These are phyloP conservation scores for Scleroderma citrinum DNA, from an alignment of 768 basidiomycete genomes.

Conservation along the genomic window DNA sequence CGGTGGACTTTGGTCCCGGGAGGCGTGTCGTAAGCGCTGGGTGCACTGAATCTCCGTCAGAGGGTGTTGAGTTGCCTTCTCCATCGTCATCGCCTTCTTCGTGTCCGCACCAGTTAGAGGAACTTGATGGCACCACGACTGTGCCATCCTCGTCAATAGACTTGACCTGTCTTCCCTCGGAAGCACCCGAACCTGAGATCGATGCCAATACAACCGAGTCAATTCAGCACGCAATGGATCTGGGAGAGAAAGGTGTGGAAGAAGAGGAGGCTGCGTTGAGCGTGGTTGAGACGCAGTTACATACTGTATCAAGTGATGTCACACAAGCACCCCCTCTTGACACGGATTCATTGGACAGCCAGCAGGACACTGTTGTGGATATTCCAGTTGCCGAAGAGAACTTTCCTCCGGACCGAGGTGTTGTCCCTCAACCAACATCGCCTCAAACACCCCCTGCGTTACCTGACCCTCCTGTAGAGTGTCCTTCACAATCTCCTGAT, in stretches of 20 bases:
- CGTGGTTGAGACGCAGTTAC: neutral
- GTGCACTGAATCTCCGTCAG: slow-evolving; percentile 1
- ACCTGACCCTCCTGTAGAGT: neutral
- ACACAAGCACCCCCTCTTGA: neutral
- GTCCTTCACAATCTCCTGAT: neutral
- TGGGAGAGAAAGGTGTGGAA: neutral
- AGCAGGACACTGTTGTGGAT: neutral
- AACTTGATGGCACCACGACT: slow-evolving; percentile 5
- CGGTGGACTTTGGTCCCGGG: slow-evolving; percentile 17
- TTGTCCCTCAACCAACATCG: neutral
- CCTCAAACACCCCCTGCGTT: neutral
- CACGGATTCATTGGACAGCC: neutral
- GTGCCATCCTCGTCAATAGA: neutral
- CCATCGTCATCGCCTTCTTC: neutral
- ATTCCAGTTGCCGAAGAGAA: neutral
- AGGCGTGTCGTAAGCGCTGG: slow-evolving; percentile 16
- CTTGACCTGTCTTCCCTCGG: neutral
- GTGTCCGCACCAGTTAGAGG: slow-evolving; percentile 5
- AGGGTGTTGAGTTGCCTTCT: slow-evolving; percentile 1
- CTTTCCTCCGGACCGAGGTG: too few species aligned
- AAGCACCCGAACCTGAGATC: neutral
- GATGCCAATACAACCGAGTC: neutral
- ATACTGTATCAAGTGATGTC: neutral
- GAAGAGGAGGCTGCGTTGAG: neutral
- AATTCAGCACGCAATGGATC: neutral